Percentiles rank a stretch among this genome's conserved stretches.
These are phyloP conservation scores for Colletotrichum brevisporum DNA, from an alignment of 2,329 filamentous ascomycete genomes.

Conservation along the genomic window DNA sequence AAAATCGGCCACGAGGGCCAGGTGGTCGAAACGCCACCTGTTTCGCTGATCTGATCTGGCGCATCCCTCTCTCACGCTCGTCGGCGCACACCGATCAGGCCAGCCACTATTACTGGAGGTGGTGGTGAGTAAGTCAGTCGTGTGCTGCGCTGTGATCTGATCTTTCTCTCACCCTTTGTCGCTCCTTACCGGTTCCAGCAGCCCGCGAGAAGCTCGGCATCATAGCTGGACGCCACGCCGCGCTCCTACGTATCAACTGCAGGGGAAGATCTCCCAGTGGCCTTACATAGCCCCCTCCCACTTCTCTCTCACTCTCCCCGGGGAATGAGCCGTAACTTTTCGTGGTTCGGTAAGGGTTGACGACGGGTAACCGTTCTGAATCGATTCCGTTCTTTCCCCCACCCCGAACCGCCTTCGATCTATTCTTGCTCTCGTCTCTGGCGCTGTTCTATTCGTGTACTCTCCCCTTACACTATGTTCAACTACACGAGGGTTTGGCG, in stretches of 20 bases:
- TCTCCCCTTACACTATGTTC: too few relatives aligned
- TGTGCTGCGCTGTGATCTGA: slow-evolving; percentile 25
- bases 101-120: background rate
- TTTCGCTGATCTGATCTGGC: slow-evolving; percentile 22
- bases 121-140: too few relatives aligned
- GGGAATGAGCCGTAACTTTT: background rate
- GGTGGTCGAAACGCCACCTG: slow-evolving; percentile 8
- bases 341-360: background rate
- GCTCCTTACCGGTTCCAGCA: slow-evolving; percentile 14
- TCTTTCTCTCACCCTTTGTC: background rate
- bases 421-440: too few relatives aligned
- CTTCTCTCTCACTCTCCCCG: too few relatives aligned
- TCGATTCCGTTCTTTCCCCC: background rate
- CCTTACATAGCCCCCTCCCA: background rate
- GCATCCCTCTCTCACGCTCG: slow-evolving; percentile 1
- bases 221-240: slow-evolving; percentile 4
- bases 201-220: slow-evolving; percentile 4
- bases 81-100: slow-evolving; percentile 27
- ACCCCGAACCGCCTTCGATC: too few relatives aligned
- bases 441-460: too few relatives aligned
- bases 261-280: slow-evolving; percentile 9
- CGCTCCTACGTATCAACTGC: background rate
- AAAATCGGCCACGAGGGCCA: background rate
- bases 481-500: too few relatives aligned
- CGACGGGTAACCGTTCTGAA: background rate